These are phyloP conservation scores for Lactifluus piperatus DNA, from an alignment of 768 basidiomycete species.

Conservation along the genomic window DNA sequence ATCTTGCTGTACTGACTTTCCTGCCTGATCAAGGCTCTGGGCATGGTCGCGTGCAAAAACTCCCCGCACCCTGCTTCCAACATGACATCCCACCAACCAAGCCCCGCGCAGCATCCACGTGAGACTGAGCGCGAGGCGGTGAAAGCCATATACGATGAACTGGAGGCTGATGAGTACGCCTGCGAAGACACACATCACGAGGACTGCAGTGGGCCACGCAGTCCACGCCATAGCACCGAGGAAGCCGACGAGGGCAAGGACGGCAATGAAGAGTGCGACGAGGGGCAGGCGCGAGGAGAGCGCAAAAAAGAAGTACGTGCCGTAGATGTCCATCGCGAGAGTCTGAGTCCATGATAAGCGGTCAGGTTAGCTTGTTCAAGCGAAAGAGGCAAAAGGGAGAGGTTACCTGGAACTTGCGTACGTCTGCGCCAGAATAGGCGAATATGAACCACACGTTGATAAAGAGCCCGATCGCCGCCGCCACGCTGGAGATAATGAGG, in stretches of 20 bases:
- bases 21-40: neutral
- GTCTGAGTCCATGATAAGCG: conserved; percentile 24
- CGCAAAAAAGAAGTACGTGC: conserved; percentile 58
- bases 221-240: conserved; percentile 51
- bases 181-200: conserved; percentile 47
- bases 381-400: neutral
- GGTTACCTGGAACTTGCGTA: conserved; percentile 46
- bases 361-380: neutral
- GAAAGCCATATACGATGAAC: conserved; percentile 39
- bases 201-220: conserved; percentile 54
- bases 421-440: conserved; percentile 45
- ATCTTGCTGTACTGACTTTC: no score
- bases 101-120: conserved; percentile 7
- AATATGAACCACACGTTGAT: conserved; percentile 60
- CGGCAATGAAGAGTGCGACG: conserved; percentile 48
- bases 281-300: conserved; percentile 57
- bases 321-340: conserved; percentile 48
- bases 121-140: conserved; percentile 3
- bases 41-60: neutral
- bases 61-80: neutral
- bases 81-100: neutral
- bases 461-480: conserved; percentile 47
- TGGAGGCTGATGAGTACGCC: conserved; percentile 56
- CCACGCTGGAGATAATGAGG: conserved; percentile 32
- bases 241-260: conserved; percentile 51